These are phyloP conservation scores for Leishmania amazonensis DNA, from an alignment of 208 protist genomes.

Conservation along the genomic window DNA sequence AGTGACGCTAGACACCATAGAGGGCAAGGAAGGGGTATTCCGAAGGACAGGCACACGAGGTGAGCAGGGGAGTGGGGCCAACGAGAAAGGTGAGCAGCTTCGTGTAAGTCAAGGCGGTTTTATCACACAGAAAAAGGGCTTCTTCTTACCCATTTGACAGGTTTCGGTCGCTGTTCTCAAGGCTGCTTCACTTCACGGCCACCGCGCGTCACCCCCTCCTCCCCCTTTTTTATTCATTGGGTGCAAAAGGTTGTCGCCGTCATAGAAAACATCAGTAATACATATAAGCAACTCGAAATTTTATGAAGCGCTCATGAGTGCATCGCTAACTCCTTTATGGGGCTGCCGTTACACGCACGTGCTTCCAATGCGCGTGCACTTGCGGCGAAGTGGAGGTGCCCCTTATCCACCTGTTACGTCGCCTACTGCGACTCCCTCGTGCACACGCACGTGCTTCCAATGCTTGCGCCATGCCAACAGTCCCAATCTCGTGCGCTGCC, in stretches of 20 bases:
- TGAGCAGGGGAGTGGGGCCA: not conserved
- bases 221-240: slow-evolving; percentile 1
- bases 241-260: not conserved
- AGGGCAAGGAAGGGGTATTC: not conserved
- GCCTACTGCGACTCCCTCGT: not conserved
- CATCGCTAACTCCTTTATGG: not conserved
- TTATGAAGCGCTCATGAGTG: not conserved
- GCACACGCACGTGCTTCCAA: not conserved
- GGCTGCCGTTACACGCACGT: not conserved
- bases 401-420: not conserved
- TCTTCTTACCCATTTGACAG: slow-evolving; percentile 7
- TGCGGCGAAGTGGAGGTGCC: not conserved
- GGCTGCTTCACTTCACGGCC: not conserved
- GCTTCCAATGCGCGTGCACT: not conserved
- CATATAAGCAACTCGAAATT: not conserved
- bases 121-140: not conserved
- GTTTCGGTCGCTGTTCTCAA: not conserved
- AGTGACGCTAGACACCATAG: not conserved
- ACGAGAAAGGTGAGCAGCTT: not conserved
- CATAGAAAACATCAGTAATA: not conserved
- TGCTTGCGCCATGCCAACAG: not conserved
- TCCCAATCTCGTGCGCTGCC: not conserved
- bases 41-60: not conserved
- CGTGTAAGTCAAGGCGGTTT: not conserved
- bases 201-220: slow-evolving; percentile 7